These are phyloP conservation scores for Yamadazyma scolyti DNA, from an alignment of 805 yeast genomes.

Conservation along the genomic window DNA sequence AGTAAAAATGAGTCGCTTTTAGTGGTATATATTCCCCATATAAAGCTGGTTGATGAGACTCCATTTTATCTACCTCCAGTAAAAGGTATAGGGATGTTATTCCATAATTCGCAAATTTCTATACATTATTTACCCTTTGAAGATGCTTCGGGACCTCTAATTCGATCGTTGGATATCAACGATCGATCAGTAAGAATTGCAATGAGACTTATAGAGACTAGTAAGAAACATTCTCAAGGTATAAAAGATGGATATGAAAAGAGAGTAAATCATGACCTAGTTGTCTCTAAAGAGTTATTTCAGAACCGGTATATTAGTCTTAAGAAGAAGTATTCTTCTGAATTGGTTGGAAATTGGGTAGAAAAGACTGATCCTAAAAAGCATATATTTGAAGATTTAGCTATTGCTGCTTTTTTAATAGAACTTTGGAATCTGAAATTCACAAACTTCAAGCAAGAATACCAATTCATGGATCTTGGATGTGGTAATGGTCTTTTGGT, in stretches of 20 bases:
- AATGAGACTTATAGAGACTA: conserved; percentile 70
- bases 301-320: conserved; percentile 77
- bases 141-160: conserved; percentile 12
- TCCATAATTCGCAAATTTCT: conserved; percentile 47
- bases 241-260: conserved; percentile 81
- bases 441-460: conserved; percentile 30
- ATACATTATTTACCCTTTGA: conserved; percentile 72
- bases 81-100: conserved; percentile 68
- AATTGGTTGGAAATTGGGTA: conserved; percentile 78
- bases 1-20: conserved; percentile 39
- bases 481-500: conserved; percentile 93
- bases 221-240: conserved; percentile 80
- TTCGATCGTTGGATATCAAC: conserved; percentile 33
- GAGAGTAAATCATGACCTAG: conserved; percentile 82
- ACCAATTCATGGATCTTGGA: conserved; percentile 84
- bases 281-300: conserved; percentile 77
- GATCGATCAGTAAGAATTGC: conserved; percentile 82
- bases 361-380: conserved; percentile 93
- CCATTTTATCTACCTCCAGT: conserved; percentile 93
- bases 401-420: conserved; percentile 90
- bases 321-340: conserved; percentile 77
- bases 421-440: conserved; percentile 70
- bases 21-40: conserved; percentile 78
- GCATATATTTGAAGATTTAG: conserved; percentile 94
- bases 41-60: conserved; percentile 50